Base-by-base conservation (phyloP, 768 basidiomycete genomes). In the Hygrocybe punicea region DNA sequence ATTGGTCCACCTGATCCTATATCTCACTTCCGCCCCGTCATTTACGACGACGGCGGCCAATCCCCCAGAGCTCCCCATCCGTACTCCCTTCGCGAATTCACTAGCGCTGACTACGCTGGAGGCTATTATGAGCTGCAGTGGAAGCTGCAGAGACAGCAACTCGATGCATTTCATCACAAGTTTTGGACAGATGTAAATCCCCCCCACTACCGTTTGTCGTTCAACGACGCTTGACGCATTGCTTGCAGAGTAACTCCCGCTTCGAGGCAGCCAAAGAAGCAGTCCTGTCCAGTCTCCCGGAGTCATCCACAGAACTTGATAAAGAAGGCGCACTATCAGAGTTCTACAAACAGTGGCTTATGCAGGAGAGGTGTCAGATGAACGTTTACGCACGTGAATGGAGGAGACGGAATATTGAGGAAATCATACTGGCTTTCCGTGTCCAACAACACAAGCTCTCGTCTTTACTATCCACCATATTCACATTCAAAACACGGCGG, bases 71-170 rank as follows among this genome's bases (percentile, higher is more conserved):
- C 29, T 65, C 71, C 16, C 50, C 89, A 91, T 67, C 91, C 90
- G 3, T 93, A 92, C 73, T 91, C 91, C 13, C 82, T 91, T 56
- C 68, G 75, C 56, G 91, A 93, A 68, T 93, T 93, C 70, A 71
- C 70, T 36, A 67, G 63, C 37, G 65, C 67, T 62, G 62, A 58
- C 67, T 49, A 51, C 63, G 70, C 45, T 67, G 67, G 37, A 75
- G 75, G 46, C 45, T 73, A 80, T 33, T 68, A 80, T 7, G 85
- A 88, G 54, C 78, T 91, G 48, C 89, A 87, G 63, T 87, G 81
- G 76, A 84, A 82, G 58, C 71, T 91, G 46, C 81, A 85, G 58
- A 77, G 85, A 53, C 85, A 90, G 69, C 83, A 85, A 56, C 70
- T 91, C 19, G 89, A 92, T 64, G 76, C 82, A 21, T 85, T 88